A percentile compares a stretch with the other conserved stretches of the same genome.
Evolutionary conservation across 140 eudicot species (phyloP).

Genomic region (Cichorium intybus): DNA sequence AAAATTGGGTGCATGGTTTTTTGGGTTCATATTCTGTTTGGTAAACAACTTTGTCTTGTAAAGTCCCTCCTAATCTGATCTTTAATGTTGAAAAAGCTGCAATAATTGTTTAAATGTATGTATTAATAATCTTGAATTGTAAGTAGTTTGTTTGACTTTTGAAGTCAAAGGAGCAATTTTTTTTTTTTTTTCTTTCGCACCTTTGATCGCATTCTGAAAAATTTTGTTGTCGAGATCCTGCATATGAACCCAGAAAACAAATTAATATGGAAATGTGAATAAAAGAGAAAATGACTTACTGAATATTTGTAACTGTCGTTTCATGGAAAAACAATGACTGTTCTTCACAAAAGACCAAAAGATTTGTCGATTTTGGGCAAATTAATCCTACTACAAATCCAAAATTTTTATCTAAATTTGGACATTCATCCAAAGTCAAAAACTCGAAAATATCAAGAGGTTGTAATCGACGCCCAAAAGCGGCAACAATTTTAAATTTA

Average conservation of each 20-base stretch:
- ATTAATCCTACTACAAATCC: neutral
- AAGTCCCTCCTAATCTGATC: slow-evolving; percentile 90
- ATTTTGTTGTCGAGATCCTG: slow-evolving; percentile 74
- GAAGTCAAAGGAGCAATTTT: neutral
- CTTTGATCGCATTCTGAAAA: slow-evolving; percentile 71
- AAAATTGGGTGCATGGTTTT: slow-evolving; percentile 57
- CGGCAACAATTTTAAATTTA: neutral
- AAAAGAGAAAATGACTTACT: neutral
- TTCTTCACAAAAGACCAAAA: neutral
- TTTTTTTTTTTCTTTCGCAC: slow-evolving; percentile 37
- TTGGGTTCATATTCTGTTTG: slow-evolving; percentile 41
- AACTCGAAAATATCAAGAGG: neutral
- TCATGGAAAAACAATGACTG: slow-evolving; percentile 1
- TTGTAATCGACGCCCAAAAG: slow-evolving; percentile 14
- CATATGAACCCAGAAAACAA: slow-evolving; percentile 12
- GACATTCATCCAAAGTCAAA: neutral
- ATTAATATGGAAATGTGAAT: slow-evolving; percentile 3
- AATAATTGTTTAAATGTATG: slow-evolving; percentile 13
- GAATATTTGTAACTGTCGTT: neutral
- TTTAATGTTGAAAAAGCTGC: slow-evolving; percentile 86
- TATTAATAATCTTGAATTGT: neutral
- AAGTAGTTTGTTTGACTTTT: slow-evolving; percentile 12
- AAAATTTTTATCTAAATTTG: neutral
- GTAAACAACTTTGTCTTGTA: slow-evolving; percentile 78
- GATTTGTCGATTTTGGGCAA: neutral